Evolutionary conservation across 2,329 filamentous ascomycete species (phyloP), one percentile per base, ranked within the genome.

Genomic region (Fusarium tuaranense): DNA sequence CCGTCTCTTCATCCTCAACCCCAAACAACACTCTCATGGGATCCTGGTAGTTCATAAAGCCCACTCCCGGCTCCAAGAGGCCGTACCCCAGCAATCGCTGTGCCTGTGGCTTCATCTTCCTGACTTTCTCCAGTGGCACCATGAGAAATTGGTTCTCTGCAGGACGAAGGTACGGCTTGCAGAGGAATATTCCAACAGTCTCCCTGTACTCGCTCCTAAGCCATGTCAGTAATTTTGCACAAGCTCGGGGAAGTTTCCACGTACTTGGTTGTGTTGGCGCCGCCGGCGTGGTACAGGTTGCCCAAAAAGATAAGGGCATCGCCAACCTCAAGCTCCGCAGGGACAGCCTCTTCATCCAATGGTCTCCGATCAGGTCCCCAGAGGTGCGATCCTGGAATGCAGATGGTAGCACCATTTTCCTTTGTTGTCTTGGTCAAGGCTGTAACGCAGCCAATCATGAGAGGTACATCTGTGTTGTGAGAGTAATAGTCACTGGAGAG

Each of bases 381-480:
- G 5, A 84, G 76, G 68, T 86, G 84, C 13, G 81, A 83, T 7
- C 81, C 80, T 0, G 84, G 84, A 44, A 85, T 85, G 2, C 81
- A 82, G n/a, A 84, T 75, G 0, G 84, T 86, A 1, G 83, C 84
- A 1, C 84, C 84, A 53, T 86, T 86, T 44, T 83, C 82, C 20
- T 78, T 80, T 1, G 83, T 85, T 1, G 83, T 85, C 74, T 80
- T 84, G 5, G 82, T 83, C 65, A 83, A 70, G 1, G 84, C 82
- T 79, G 71, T 70, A 9, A 73, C 71, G 12, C 66, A 73, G 3
- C 71, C 69, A 57, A 73, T 69, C 62, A 73, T 70, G 22, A 73
- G 55, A 9, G 70, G 69, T 2, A 60, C 66, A 6, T 72, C 59
- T 2, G 57, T 59, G 22, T 72, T 48, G 7, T 67, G 58, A 3